These are phyloP conservation scores for Jaapia argillacea DNA, from an alignment of 768 basidiomycete genomes.

Conservation along the genomic window DNA sequence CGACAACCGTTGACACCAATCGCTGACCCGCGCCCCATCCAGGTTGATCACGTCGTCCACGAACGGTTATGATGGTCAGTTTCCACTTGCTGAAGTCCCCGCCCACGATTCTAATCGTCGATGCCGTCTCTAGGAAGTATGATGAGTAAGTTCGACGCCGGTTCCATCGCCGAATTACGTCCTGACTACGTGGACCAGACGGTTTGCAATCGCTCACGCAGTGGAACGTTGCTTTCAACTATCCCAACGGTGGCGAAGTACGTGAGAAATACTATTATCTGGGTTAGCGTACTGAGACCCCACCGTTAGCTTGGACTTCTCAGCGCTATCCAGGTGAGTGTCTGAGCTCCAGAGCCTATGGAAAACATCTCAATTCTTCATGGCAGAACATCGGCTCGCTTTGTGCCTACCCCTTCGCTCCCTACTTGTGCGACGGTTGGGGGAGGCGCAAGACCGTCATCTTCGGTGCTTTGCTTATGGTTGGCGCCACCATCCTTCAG, in stretches of 20 bases:
- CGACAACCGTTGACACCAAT: too few relatives aligned
- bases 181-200: slow-evolving; percentile 4
- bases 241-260: slow-evolving; percentile 15
- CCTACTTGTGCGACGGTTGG: slow-evolving; percentile 20
- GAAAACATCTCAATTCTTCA: neutral
- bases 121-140: slow-evolving; percentile 11
- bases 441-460: slow-evolving; percentile 20
- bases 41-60: slow-evolving; percentile 22
- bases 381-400: slow-evolving; percentile 19
- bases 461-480: slow-evolving; percentile 23
- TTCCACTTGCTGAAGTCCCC: neutral
- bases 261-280: neutral
- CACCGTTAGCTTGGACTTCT: slow-evolving; percentile 17
- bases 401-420: slow-evolving; percentile 16
- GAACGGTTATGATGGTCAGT: slow-evolving; percentile 21
- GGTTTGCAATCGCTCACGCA: slow-evolving; percentile 20
- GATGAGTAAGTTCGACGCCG: slow-evolving; percentile 11
- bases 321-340: slow-evolving; percentile 19
- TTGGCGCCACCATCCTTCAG: slow-evolving; percentile 22
- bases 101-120: neutral
- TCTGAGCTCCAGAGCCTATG: neutral
- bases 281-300: neutral
- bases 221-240: slow-evolving; percentile 18
- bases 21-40: too few relatives aligned
- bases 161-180: neutral